These are phyloP conservation scores for Mycena floridula DNA, from an alignment of 768 basidiomycete species.

Conservation along the genomic window DNA sequence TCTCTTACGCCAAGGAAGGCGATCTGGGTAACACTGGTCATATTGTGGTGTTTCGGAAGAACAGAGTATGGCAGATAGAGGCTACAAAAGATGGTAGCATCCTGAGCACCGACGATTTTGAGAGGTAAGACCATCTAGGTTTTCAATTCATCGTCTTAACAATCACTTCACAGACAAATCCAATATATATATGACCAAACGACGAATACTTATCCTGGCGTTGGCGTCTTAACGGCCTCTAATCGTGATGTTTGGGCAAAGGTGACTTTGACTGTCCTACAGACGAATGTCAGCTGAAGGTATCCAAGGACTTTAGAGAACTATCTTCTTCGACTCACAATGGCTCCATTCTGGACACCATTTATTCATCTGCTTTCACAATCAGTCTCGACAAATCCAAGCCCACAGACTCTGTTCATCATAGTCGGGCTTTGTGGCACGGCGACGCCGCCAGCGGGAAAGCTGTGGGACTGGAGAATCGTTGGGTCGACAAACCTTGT, in stretches of 20 bases:
- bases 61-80: constrained; percentile 78
- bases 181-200: constrained; percentile 67
- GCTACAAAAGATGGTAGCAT: constrained; percentile 48
- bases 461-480: constrained; percentile 58
- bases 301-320: constrained; percentile 56
- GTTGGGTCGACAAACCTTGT: constrained; percentile 88
- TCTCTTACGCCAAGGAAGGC: constrained; percentile 54
- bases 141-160: not conserved
- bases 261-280: constrained; percentile 28
- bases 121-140: constrained; percentile 36
- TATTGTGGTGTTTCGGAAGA: constrained; percentile 80
- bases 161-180: constrained; percentile 54
- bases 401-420: constrained; percentile 45
- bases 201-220: constrained; percentile 54
- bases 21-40: constrained; percentile 66
- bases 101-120: constrained; percentile 58
- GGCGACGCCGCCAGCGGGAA: constrained; percentile 50
- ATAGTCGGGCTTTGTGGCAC: constrained; percentile 78
- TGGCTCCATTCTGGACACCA: constrained; percentile 54
- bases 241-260: constrained; percentile 89
- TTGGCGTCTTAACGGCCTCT: constrained; percentile 73
- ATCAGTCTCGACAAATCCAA: constrained; percentile 69
- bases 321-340: constrained; percentile 60
- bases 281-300: too few species aligned
- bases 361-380: constrained; percentile 83